These are phyloP conservation scores for Teratosphaeria epicoccoides DNA, from an alignment of 2,329 filamentous ascomycete species.

Conservation along the genomic window DNA sequence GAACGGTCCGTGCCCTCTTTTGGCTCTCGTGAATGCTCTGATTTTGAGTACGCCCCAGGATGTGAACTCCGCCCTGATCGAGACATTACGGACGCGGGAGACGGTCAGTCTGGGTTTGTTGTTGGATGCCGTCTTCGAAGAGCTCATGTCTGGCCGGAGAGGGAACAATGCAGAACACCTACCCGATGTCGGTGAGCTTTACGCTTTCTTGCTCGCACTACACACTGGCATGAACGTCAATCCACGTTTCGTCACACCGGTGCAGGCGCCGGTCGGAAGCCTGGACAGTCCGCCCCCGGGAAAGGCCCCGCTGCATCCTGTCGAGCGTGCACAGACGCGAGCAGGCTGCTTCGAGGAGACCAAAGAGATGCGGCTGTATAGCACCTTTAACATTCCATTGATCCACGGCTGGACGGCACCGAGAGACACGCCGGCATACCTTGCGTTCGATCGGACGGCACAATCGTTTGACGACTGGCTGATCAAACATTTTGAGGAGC, in stretches of 20 bases:
- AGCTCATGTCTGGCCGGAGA: constrained; percentile 69
- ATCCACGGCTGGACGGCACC: constrained; percentile 87
- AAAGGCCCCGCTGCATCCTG: constrained; percentile 28
- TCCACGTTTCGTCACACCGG: constrained; percentile 61
- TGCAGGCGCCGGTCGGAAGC: constrained; percentile 13
- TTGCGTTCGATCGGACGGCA: constrained; percentile 62
- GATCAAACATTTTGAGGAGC: constrained; percentile 75
- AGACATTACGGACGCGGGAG: constrained; percentile 67
- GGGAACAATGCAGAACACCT: constrained; percentile 54
- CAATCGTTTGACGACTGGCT: constrained; percentile 87
- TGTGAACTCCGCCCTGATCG: constrained; percentile 59
- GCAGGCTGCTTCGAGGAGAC: constrained; percentile 81
- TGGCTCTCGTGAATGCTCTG: constrained; percentile 87
- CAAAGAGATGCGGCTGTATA: constrained; percentile 78
- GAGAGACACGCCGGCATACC: constrained; percentile 54
- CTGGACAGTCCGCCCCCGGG: constrained; percentile 16
- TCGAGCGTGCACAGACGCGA: constrained; percentile 32
- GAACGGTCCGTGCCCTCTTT: constrained; percentile 86
- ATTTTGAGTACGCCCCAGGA: constrained; percentile 67
- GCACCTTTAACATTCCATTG: constrained; percentile 76
- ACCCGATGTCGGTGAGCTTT: constrained; percentile 80
- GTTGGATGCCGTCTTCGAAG: constrained; percentile 83
- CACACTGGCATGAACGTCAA: constrained; percentile 99
- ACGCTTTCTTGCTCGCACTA: constrained; percentile 74
- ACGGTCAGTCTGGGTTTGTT: constrained; percentile 78